Evolutionary conservation across 257 asterid genomes (phyloP).

Genomic region (Solanum ahanhuiri): DNA sequence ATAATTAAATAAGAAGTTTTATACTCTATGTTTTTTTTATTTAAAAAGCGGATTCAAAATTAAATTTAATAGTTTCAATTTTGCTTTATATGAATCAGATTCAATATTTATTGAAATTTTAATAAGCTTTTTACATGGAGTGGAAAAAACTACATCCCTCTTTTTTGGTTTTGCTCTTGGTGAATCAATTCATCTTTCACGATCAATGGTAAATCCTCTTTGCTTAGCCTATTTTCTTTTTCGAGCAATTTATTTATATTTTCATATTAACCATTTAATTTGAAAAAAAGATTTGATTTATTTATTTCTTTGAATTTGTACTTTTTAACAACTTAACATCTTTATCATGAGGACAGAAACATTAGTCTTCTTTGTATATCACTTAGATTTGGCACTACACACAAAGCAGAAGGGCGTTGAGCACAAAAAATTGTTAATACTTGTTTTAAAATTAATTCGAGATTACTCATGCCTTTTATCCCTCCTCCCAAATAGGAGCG

Average conservation of each 20-base stretch:
- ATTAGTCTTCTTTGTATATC: neutral
- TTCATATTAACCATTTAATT: neutral
- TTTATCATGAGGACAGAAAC: neutral
- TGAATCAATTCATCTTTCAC: neutral
- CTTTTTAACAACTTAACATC: neutral
- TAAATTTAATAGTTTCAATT: too few species aligned
- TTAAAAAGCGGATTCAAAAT: too few species aligned
- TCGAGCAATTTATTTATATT: neutral
- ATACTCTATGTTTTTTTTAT: too few species aligned
- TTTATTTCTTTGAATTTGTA: neutral
- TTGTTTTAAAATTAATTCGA: too few species aligned
- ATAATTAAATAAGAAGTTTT: too few species aligned
- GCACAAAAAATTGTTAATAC: neutral
- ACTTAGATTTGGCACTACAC: neutral
- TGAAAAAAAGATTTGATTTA: neutral
- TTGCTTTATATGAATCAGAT: too few species aligned
- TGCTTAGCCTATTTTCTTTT: neutral
- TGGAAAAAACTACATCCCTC: too few species aligned
- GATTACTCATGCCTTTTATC: too few species aligned
- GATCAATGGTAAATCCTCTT: neutral
- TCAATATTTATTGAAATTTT: too few species aligned
- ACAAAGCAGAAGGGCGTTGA: neutral
- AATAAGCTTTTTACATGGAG: too few species aligned
- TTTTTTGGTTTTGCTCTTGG: neutral
- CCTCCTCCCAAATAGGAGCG: too few species aligned